Conservation (phyloP, 495 filamentous ascomycete genomes). For the Podospora australis region DNA sequence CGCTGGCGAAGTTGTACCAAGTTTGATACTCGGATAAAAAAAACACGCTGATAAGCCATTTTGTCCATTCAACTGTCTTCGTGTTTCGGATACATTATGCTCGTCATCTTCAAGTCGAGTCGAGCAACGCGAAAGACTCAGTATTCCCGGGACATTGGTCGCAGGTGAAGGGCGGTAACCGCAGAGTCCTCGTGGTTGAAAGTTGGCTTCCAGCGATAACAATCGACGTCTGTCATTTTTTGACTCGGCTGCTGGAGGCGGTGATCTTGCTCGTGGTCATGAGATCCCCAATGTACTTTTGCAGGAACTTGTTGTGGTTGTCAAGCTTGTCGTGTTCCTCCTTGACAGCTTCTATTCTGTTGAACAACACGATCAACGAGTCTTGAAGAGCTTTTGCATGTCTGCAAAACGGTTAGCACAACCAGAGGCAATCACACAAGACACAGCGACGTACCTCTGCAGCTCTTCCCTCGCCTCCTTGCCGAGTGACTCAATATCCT, state of each 20-base stretch:
- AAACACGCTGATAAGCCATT: too few species aligned
- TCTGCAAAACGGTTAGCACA: constrained; percentile 41
- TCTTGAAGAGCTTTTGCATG: constrained; percentile 84
- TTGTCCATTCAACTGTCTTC: too few species aligned
- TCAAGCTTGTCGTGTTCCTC: constrained; percentile 92
- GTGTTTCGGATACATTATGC: too few species aligned
- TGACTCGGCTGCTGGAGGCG: constrained; percentile 44
- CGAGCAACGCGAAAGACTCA: too few species aligned
- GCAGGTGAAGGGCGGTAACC: too few species aligned
- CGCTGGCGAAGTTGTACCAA: too few species aligned
- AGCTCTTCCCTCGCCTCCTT: constrained; percentile 62
- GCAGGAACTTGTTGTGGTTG: constrained; percentile 87
- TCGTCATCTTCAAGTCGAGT: too few species aligned
- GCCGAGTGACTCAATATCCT: constrained; percentile 78
- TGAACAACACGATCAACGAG: constrained; percentile 78
- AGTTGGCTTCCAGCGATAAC: too few species aligned
- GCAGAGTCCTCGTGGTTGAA: too few species aligned
- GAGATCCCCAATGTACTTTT: constrained; percentile 80
- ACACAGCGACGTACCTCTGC: constrained; percentile 50
- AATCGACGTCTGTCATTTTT: too few species aligned
- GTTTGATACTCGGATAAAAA: too few species aligned
- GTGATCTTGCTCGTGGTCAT: constrained; percentile 80
- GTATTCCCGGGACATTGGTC: too few species aligned
- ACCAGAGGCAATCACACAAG: constrained; percentile 33
- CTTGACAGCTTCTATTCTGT: constrained; percentile 89